These are phyloP conservation scores for Sphagnum tenellum DNA, from an alignment of 225 moss, liverwort and hornwort species.

Conservation along the genomic window DNA sequence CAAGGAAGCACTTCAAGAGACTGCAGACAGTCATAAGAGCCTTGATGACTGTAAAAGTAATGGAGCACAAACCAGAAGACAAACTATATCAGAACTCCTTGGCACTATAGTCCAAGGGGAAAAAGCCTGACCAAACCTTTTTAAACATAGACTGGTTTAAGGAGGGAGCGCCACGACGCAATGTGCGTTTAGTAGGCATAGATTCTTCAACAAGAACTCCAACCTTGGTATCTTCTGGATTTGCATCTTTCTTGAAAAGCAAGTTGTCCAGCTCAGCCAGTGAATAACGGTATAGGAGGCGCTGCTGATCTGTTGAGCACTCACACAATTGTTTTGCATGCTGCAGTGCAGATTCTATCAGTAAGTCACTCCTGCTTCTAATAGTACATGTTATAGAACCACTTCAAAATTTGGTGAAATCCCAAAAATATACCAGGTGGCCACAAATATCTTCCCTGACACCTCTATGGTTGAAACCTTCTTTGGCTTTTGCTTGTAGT, in stretches of 20 bases:
- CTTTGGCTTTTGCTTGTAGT: no score
- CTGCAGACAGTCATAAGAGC: not conserved
- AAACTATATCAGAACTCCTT: conserved; percentile 1
- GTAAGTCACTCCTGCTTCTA: not conserved
- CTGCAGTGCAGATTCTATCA: conserved; percentile 28
- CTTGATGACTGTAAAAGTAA: not conserved
- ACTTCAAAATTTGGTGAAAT: not conserved
- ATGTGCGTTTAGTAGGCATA: conserved; percentile 65
- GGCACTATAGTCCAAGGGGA: conserved; percentile 19
- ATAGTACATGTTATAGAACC: not conserved
- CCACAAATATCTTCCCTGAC: no score
- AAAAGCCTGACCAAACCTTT: conserved; percentile 67
- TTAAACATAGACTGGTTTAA: conserved; percentile 59
- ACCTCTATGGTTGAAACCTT: no score
- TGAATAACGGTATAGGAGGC: conserved; percentile 71
- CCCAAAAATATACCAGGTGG: not conserved
- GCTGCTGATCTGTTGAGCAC: conserved; percentile 71
- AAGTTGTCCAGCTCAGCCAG: conserved; percentile 95
- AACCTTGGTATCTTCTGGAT: conserved; percentile 51
- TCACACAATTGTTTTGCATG: conserved; percentile 94
- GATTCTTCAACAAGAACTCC: conserved; percentile 64
- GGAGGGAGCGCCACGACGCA: conserved; percentile 73
- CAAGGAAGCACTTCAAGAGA: not conserved
- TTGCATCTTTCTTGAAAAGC: conserved; percentile 34
- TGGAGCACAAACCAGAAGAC: not conserved